Evolutionary conservation across 176 grass and related monocot genomes (phyloP), one percentile per base, ranked within the genome.

Genomic region (Triticum turgidum): DNA sequence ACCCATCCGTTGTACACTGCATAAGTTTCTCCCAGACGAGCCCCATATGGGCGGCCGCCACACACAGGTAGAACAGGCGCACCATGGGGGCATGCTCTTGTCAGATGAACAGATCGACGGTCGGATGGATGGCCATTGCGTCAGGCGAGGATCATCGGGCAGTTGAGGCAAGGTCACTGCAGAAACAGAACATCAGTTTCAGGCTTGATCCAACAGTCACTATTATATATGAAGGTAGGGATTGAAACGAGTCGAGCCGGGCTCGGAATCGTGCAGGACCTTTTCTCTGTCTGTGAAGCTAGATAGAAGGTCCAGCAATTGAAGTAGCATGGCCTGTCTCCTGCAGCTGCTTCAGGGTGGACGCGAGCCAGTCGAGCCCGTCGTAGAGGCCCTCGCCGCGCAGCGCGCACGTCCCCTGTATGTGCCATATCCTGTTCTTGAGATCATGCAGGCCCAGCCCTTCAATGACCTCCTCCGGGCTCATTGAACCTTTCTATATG

Each of bases 331-430:
- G 91, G 5, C 93, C 91, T 0, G 89, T 80, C 4, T 87, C 85
- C 77, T 93, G 93, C 76, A 98, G 80, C 70, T 89, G 87, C 84
- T 95, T 98, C 65, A 98, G 72, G 35, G 91, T 95, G 69, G 89
- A 91, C 18, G 90, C 90, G 5, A 99, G 88, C 97, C 94, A 99
- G 39, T 95, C 97, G n/a, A 99, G 88, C 1, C 97, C 97, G 3
- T 99, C 94, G 1, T 99, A 96, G n/a, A 99, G 86, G 30, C 97
- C 94, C 84, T 96, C 97, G 34, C 94, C 94, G 7, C 74, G 88
- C 8, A 96, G 88, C 30, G 97, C 97, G 1, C 97, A 99, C 1
- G 91, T 95, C 41, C 91, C 97, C 80, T 99, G 94, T 77, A 96
- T 94, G 39, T 96, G 97, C 94, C 97, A 96, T 85, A 83, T 83